Conservation (phyloP, 495 filamentous ascomycete species). For the Trichoderma virens region DNA sequence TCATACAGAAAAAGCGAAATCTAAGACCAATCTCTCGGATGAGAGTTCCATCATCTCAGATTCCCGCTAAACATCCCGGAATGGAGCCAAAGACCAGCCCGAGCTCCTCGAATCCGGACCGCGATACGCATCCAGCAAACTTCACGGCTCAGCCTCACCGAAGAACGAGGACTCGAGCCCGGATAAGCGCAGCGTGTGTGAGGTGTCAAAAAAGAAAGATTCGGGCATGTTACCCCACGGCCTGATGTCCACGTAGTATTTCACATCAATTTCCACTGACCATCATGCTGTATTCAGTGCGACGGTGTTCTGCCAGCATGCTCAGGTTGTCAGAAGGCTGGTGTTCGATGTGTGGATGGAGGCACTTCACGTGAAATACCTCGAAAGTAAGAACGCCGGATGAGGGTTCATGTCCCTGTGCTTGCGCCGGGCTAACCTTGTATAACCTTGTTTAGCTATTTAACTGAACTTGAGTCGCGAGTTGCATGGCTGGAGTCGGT, state of each 20-base stretch:
- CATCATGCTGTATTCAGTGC: background rate
- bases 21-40: too few species aligned
- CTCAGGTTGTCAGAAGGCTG: background rate
- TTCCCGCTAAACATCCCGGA: too few species aligned
- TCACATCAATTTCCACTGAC: too few species aligned
- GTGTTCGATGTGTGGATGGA: conserved; percentile 3
- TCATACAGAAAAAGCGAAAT: too few species aligned
- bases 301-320: background rate
- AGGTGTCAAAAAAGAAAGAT: conserved; percentile 4
- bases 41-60: too few species aligned
- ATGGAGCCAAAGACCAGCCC: background rate
- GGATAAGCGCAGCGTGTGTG: conserved; percentile 5
- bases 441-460: background rate
- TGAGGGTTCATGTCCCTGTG: background rate
- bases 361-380: conserved; percentile 2
- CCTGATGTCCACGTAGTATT: too few species aligned
- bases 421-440: background rate
- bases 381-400: background rate
- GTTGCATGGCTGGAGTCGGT: background rate
- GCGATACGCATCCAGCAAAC: background rate
- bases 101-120: background rate
- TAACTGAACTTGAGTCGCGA: background rate
- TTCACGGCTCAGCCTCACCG: background rate
- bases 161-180: background rate
- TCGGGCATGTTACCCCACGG: background rate